Percentiles rank a stretch among this genome's conserved stretches.
Conservation (phyloP, 345 rosid genomes). For the Brassica nigra region DNA sequence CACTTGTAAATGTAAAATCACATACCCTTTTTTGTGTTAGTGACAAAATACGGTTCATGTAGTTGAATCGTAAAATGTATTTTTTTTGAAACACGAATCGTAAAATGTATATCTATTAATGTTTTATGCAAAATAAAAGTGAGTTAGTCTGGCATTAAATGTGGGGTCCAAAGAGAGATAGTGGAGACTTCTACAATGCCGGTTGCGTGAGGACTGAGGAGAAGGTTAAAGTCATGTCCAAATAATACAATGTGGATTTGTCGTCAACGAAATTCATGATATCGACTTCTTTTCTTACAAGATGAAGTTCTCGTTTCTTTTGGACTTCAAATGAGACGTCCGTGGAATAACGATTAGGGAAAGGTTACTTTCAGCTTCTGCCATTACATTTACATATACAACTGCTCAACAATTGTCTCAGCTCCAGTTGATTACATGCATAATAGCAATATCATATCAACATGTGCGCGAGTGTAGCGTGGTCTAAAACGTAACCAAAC, state of each 20-base stretch:
- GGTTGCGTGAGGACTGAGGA: constrained; percentile 42
- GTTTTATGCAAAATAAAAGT: background rate
- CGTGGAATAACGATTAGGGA: background rate
- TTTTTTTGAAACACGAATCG: background rate
- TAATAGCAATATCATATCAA: background rate
- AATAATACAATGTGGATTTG: constrained; percentile 12
- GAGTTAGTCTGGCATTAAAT: background rate
- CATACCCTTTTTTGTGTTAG: background rate
- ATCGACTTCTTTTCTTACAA: constrained; percentile 2
- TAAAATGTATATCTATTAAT: background rate
- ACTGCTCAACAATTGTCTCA: background rate
- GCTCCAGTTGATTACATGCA: background rate
- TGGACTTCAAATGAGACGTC: background rate
- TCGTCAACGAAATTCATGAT: constrained; percentile 21
- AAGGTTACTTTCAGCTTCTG: background rate
- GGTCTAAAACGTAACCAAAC: background rate
- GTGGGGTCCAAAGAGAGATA: constrained; percentile 23
- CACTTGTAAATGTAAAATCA: background rate
- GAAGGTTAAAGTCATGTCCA: constrained; percentile 35
- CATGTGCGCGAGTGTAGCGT: background rate
- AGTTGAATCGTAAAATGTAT: background rate
- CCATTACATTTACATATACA: background rate
- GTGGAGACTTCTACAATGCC: constrained; percentile 32
- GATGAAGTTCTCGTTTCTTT: background rate
- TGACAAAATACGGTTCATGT: constrained; percentile 7